A percentile compares a stretch with the other conserved stretches of the same genome.
phyloP scores from a whole-genome alignment of 1,284 basidiomycete species.

The Ganoderma boninense region DNA sequence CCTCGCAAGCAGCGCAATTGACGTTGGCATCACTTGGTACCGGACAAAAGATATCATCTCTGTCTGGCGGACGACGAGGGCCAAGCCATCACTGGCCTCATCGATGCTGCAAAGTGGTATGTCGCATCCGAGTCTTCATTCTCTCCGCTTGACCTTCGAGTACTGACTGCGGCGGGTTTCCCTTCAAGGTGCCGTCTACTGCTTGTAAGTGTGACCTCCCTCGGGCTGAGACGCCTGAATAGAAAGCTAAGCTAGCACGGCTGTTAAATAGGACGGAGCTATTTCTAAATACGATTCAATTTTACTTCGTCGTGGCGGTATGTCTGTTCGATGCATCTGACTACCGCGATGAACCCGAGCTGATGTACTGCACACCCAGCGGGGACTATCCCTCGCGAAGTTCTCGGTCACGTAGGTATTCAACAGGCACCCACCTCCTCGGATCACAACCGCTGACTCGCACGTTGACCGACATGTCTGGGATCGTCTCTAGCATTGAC shows the following conservation, averaged over 20 bases:
- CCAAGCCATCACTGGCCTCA: background rate
- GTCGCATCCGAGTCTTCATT: background rate
- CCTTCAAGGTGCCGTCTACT: background rate
- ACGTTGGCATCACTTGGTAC: background rate
- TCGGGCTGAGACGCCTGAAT: background rate
- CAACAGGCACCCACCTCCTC: background rate
- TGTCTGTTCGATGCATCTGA: background rate
- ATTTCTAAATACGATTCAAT: background rate
- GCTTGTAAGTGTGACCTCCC: background rate
- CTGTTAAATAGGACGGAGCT: background rate
- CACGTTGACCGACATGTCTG: background rate
- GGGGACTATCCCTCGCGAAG: background rate
- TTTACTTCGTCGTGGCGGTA: background rate
- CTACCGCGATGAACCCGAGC: background rate
- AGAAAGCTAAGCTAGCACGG: background rate
- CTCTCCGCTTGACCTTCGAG: background rate
- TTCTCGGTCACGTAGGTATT: background rate
- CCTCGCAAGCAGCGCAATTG: background rate
- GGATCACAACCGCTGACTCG: background rate
- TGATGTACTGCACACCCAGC: background rate
- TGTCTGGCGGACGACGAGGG: background rate
- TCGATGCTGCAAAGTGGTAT: background rate
- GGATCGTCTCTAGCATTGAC: slow-evolving; percentile 3
- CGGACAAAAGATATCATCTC: background rate
- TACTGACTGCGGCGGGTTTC: background rate